Base-by-base conservation (phyloP, 257 asterid species). In the Fraxinus excelsior region DNA sequence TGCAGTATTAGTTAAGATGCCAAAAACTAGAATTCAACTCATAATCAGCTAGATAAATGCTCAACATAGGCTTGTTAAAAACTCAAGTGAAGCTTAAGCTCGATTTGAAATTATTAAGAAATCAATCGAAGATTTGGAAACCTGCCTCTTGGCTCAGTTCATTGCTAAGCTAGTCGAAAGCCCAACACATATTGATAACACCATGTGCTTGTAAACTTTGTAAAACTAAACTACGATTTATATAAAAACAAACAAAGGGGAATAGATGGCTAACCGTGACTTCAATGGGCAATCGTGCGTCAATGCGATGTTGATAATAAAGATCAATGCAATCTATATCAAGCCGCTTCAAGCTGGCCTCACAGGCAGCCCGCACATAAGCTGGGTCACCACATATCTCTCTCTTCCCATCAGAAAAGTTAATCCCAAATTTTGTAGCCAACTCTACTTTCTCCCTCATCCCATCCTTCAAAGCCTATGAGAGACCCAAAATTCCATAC, bases 281-380 rank as follows among this genome's bases (percentile, higher is more conserved):
- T 83, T 85, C 89, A 23, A 85, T 85, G 16, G 89, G 87, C 25
- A 85, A 38, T 1, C 77, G 66, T 7, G 79, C 67, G 67, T 85
- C 89, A 31, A 85, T 75, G 11, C 87, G 83, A 18, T 85, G 89
- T 51, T 70, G 81, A 58, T 82, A 82, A 76, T 82, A 85, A 12
- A 85, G 82, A 78, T 85, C 88, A 7, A 85, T 85, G 76, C 72
- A 80, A 70, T 80, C 80, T 21, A 77, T 46, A 38, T 74, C 84
- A 56, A 85, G 86, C 29, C 88, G 78, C 80, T 82, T 85, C 79
- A 85, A 70, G 74, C 89, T 81, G 74, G 76, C 84, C 75, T 83
- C 85, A n/a, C 87, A 86, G 1, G 82, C 67, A 5, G 81, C 83
- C 31, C 86, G 67, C 10, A 81, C 86, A 72, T 79, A 86, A 18